Conservation (phyloP, 2,329 filamentous ascomycete species). For the Sporothrix phasma region DNA sequence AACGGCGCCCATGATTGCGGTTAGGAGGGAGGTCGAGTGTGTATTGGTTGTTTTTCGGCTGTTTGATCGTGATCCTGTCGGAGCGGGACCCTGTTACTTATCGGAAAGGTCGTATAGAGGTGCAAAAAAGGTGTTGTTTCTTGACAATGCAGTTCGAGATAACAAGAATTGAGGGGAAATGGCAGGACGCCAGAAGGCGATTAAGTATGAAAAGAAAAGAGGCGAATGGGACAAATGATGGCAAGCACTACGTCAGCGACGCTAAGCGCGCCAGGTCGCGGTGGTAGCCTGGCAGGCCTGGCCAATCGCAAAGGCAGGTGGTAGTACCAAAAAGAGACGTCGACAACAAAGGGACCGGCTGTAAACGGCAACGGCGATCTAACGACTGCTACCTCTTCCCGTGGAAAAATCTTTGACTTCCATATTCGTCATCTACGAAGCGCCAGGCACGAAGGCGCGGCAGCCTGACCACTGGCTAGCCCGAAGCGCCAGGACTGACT, state of each 20-base stretch:
- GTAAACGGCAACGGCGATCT: background rate
- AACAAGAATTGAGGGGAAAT: background rate
- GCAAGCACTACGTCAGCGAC: slow-evolving; percentile 14
- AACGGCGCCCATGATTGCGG: slow-evolving; percentile 36
- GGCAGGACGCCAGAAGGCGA: background rate
- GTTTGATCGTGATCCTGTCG: background rate
- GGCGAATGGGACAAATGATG: background rate
- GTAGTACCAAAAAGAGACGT: background rate
- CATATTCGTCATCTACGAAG: background rate
- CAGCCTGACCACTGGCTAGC: too few species aligned
- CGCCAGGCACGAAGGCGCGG: too few species aligned
- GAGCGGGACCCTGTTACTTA: background rate
- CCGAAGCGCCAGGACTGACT: background rate
- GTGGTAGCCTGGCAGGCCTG: background rate
- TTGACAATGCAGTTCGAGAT: background rate
- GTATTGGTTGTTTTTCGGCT: background rate
- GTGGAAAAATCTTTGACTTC: background rate
- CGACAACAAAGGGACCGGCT: background rate
- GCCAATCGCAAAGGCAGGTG: background rate
- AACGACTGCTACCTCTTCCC: background rate
- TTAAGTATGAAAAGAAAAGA: background rate
- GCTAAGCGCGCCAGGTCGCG: background rate
- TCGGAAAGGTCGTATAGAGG: background rate
- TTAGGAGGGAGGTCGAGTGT: background rate
- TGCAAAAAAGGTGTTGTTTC: background rate